Evolutionary conservation across 192 early-diverging fungal species (phyloP), one percentile per base, ranked within the genome.

Genomic region (Phlyctochytrium arcticum): DNA sequence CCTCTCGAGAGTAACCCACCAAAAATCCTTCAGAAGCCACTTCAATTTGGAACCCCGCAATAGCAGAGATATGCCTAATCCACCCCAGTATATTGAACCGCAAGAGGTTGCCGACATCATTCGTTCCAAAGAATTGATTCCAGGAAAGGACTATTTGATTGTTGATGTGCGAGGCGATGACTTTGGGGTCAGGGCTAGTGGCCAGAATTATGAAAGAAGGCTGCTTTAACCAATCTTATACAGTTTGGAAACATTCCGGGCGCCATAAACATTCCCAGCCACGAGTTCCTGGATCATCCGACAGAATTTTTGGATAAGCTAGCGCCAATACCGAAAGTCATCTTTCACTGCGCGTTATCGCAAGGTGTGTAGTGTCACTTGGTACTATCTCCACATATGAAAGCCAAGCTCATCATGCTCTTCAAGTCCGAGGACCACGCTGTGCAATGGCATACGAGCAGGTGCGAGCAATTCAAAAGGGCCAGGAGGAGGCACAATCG

Each of bases 331-430:
- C 89, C 89, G 1, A 57, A 74, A 24, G 62, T 96, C 3, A 77
- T 89, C 61, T 95, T 96, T 60, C 93, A 95, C 66, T 96, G 94
- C 61, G 87, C 90, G 2, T 67, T 92, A 21, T 94, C 91, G 19
- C 92, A 95, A 77, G 63, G 63, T 65, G 24, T 12, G 32, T 30
- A 15, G n/a, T 44, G 12, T 2, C 23, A 37, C 2, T 15, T 5
- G 24, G 12, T 15, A 57, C 12, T 15, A 6, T 23, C 6, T 57
- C 31, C 39, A 44, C n/a, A n/a, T n/a, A n/a, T n/a, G n/a, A 15
- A 17, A 9, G 57, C 21, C 21, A 10, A 42, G 7, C 36, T 10
- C 8, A 24, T 10, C 57, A 44, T 21, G 42, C 15, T 44, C 15
- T 10, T 53, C 19, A 17, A 65, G 76, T 78, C 1, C 64, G 76